Evolutionary conservation across 2,329 filamentous ascomycete genomes (phyloP), one percentile per base, ranked within the genome.

Genomic region (Pseudodiploospora longispora): DNA sequence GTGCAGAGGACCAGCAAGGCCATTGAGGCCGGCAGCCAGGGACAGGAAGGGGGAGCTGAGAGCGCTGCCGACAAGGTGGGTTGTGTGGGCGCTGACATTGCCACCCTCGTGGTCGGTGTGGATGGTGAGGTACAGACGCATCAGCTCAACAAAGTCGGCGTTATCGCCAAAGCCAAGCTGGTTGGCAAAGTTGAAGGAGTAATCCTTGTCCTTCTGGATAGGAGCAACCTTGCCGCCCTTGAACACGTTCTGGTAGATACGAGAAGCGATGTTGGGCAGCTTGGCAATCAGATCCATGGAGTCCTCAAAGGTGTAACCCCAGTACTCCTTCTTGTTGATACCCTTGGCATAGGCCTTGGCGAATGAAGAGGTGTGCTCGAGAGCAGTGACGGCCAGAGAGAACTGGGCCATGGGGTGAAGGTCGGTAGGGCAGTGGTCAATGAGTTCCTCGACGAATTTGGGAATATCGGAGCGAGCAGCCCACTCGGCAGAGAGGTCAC

Each of bases 161-260:
- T 98, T 97, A 62, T 85, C 82, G 60, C 86, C 86, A 68, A 93
- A 98, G 62, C 93, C 93, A 59, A 98, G 88, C 82, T 95, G 89
- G 83, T 97, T 97, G 72, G 93, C 90, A 68, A 98, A 87, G 85
- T 98, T 98, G 87, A 85, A 98, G 60, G 84, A 80, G 78, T 96
- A 98, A 68, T 98, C 93, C 86, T 97, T 93, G 76, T 97, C 91
- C 80, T 95, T 94, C 79, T 97, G 84, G 68, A 95, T 81, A 44
- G 89, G 69, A 49, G 88, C 87, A 57, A 98, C 91, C 84, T 97
- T 97, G 75, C 93, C 93, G 65, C 95, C 93, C 83, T 97, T 96
- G 87, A 95, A 98, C 69, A 97, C 85, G 71, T 98, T 98, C 78
- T 95, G 93, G 84, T 98, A 98, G 80, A 98, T 98, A 75, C 89